phyloP scores from a whole-genome alignment of 768 basidiomycete species.

The Tylopilus vinaceipallidus region DNA sequence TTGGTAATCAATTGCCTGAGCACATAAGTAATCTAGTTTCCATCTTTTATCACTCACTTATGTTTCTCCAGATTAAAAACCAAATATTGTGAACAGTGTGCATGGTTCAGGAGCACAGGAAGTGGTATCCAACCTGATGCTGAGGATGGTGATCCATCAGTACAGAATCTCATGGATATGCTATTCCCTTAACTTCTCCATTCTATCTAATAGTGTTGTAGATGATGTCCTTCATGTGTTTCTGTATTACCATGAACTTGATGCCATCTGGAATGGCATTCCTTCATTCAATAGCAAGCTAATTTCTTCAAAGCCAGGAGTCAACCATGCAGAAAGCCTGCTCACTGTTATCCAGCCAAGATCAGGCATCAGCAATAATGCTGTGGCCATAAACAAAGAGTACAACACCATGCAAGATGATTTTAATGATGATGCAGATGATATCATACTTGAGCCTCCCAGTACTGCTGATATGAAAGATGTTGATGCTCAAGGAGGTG shows the following conservation, averaged over 20 bases:
- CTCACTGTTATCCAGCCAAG: background rate
- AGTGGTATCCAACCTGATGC: background rate
- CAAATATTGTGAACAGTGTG: background rate
- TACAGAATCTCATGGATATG: background rate
- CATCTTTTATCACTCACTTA: background rate
- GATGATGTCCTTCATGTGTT: constrained; percentile 1
- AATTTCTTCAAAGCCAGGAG: background rate
- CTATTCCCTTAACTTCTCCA: too few species aligned
- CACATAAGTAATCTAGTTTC: background rate
- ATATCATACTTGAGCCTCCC: too few species aligned
- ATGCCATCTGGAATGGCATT: constrained; percentile 6
- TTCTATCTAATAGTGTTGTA: background rate
- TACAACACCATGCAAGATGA: too few species aligned
- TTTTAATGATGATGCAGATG: too few species aligned
- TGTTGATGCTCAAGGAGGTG: too few species aligned
- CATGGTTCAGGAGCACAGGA: background rate
- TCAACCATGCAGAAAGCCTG: background rate
- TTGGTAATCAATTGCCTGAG: background rate
- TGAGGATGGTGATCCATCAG: background rate
- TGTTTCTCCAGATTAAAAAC: background rate
- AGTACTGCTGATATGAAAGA: too few species aligned
- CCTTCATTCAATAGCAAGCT: constrained; percentile 3
- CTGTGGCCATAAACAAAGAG: too few species aligned
- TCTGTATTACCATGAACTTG: constrained; percentile 7
- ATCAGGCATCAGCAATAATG: too few species aligned